phyloP scores from a whole-genome alignment of 768 basidiomycete species.

The Hericium erinaceus region DNA sequence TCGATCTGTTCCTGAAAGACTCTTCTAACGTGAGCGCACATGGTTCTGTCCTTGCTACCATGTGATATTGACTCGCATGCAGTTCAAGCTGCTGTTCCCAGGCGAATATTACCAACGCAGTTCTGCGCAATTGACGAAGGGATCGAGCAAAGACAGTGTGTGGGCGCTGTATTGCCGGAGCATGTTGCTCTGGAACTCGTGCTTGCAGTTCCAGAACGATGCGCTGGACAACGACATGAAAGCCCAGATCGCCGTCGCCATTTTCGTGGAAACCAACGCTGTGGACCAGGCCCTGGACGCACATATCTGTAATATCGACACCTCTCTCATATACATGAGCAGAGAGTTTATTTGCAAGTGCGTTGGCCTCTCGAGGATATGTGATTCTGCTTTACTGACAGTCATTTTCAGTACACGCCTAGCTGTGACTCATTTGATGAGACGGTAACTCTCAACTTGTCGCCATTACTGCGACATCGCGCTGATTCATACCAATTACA shows the following conservation, averaged over 20 bases:
- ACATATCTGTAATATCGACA: constrained; percentile 66
- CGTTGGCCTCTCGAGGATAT: background rate
- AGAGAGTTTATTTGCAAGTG: constrained; percentile 14
- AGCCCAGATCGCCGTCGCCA: constrained; percentile 49
- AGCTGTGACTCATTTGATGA: constrained; percentile 13
- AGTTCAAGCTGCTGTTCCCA: constrained; percentile 66
- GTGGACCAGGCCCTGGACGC: constrained; percentile 59
- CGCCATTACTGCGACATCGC: background rate
- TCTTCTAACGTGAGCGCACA: constrained; percentile 48
- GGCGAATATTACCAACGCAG: constrained; percentile 54
- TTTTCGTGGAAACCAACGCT: constrained; percentile 55
- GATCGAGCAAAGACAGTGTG: constrained; percentile 64
- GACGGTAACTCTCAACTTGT: constrained; percentile 4
- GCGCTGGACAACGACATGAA: constrained; percentile 39
- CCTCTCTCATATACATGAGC: constrained; percentile 31
- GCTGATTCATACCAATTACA: constrained; percentile 9
- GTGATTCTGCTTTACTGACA: background rate
- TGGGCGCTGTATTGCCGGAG: constrained; percentile 79
- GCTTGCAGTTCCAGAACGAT: constrained; percentile 40
- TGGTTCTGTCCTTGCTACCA: background rate
- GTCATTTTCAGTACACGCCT: constrained; percentile 7
- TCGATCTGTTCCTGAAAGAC: constrained; percentile 51
- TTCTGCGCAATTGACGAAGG: constrained; percentile 28
- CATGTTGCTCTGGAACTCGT: constrained; percentile 76
- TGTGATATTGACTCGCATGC: constrained; percentile 9